These are phyloP conservation scores for Epichloe brachyelytri DNA, from an alignment of 2,329 filamentous ascomycete species.

Conservation along the genomic window DNA sequence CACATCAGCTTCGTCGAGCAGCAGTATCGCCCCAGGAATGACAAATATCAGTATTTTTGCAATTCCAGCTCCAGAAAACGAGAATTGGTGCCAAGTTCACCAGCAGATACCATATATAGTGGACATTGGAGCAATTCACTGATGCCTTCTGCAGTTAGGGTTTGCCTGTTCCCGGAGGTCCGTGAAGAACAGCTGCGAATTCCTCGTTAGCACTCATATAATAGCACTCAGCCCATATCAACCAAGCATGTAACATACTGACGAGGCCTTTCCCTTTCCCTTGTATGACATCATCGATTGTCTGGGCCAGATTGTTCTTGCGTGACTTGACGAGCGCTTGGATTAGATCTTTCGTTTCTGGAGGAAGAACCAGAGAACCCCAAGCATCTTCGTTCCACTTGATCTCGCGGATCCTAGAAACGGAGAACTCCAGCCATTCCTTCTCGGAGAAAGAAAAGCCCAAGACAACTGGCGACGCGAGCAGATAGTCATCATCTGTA, in stretches of 20 bases:
- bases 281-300: slow-evolving; percentile 70
- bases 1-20: slow-evolving; percentile 77
- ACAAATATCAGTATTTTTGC: slow-evolving; percentile 71
- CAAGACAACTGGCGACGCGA: slow-evolving; percentile 71
- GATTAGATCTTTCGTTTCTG: slow-evolving; percentile 51
- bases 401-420: slow-evolving; percentile 68
- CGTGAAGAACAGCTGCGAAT: slow-evolving; percentile 54
- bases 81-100: slow-evolving; percentile 70
- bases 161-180: slow-evolving; percentile 78
- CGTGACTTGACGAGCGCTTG: slow-evolving; percentile 69
- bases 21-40: slow-evolving; percentile 72
- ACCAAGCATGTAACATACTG: slow-evolving; percentile 22
- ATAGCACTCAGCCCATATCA: background rate
- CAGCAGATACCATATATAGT: slow-evolving; percentile 70
- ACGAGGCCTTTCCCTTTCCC: slow-evolving; percentile 83
- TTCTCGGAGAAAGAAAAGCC: slow-evolving; percentile 85
- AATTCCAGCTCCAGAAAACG: slow-evolving; percentile 61
- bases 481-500: slow-evolving; percentile 70
- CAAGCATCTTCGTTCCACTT: slow-evolving; percentile 77
- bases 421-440: slow-evolving; percentile 77
- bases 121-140: slow-evolving; percentile 72
- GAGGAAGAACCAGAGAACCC: slow-evolving; percentile 61
- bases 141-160: slow-evolving; percentile 75
- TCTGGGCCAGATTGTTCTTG: slow-evolving; percentile 68
- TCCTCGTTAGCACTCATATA: background rate